Base-by-base conservation (phyloP, 768 basidiomycete genomes). In the Tricholoma saponaceum region DNA sequence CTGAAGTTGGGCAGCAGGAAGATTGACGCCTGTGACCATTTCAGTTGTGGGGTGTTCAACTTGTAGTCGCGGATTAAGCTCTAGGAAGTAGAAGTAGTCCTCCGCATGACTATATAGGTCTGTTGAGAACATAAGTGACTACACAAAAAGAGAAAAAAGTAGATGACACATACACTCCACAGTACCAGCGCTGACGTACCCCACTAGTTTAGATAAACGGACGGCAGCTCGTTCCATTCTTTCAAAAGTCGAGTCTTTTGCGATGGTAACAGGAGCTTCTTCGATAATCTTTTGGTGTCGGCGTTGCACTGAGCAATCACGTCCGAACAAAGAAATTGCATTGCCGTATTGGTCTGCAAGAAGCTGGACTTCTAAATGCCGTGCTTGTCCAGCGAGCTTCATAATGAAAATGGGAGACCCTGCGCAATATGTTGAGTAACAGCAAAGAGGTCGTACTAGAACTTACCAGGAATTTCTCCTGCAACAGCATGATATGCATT, bases 261-360 rank as follows among this genome's bases (percentile, higher is more conserved):
- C 97, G 62, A 99, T 98, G 4, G 96, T 98, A 33, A 99, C 96
- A 8, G 97, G 97, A 2, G 97, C 97, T 72, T 99, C 97, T 74
- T 99, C 97, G 60, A 99, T 99, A 65, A 99, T 99, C 79, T 99
- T 99, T 73, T 99, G 97, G 73, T 99, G 97, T 55, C 97, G 90
- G 65, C 97, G 90, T 73, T 99, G 97, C 49, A 99, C 97, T 56
- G 97, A 99, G 72, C 97, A 99, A 71, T 98, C 97, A 66, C 97
- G 95, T 67, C 97, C 97, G 68, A 99, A 99, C 55, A 99, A 81
- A 43, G 97, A 98, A 66, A 99, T 98, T 26, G 97, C 97, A 72
- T 97, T 95, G 57, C 97, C 97, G 70, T 99, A 99, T 72, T 99
- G 97, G 76, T 99, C 97, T 50, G 97, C 97, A 35, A 99, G 85